Evolutionary conservation across 768 basidiomycete species (phyloP), one percentile per base, ranked within the genome.

Genomic region (Agaricus blazei): DNA sequence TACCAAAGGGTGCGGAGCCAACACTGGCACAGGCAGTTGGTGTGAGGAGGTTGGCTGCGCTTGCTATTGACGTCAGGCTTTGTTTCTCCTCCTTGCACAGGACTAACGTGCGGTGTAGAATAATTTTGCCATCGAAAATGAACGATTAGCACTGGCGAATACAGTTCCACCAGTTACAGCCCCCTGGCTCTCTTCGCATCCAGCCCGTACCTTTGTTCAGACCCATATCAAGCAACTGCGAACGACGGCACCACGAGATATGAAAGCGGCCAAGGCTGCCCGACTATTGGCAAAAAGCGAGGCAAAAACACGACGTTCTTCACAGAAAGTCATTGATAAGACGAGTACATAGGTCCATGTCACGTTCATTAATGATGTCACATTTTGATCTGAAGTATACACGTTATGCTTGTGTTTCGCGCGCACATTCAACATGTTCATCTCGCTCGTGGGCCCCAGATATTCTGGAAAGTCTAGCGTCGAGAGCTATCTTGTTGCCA

Each of bases 191-290:
- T 68, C 75, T 3, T 44, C 67, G n/a, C 52, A 62, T 19, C 43
- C 64, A 12, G 56, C 53, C 38, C 63, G 57, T 14, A 54, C 68
- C 15, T 72, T 85, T 26, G 69, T 88, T 41, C 83, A 87, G 2
- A 91, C 90, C 0, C 87, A 91, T 63, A 76, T 93, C 60, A 95
- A 93, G 64, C 90, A 92, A 60, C 65, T 93, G 23, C 78, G 79
- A 15, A 94, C 93, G 2, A 82, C 84, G 28, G 82, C 84, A 3
- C 92, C 92, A 1, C 84, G 81, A 62, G 88, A 93, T 62, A 88
- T 91, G 80, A 88, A 79, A 63, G 76, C 71, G 31, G 83, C 84
- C 31, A 91, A 87, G 64, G 77, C 82, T 54, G 64, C 71, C 50
- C 77, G 90, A 54, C 65, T 67, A 37, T 71, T 72, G 62, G 82